A percentile compares a stretch with the other conserved stretches of the same genome.
Conservation (phyloP, 78 protist genomes). For the Dictyostelium intermedium region DNA sequence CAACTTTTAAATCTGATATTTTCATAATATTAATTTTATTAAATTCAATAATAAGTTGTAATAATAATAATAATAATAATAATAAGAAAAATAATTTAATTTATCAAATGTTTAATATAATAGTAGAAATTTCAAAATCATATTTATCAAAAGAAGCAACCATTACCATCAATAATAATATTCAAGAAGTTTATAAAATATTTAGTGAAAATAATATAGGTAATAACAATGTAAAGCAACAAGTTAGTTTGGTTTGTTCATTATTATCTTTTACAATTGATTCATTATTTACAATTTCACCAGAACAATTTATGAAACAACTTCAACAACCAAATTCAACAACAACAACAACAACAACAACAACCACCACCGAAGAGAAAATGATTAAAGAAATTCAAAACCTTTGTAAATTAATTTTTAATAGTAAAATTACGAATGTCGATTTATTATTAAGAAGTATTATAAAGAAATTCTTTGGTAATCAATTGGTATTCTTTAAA, state of each 20-base stretch:
- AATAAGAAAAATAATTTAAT: background rate
- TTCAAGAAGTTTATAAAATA: background rate
- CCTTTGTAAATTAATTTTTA: background rate
- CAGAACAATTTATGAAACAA: conserved; percentile 8
- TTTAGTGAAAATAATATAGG: background rate
- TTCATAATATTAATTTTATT: background rate
- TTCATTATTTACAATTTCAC: background rate
- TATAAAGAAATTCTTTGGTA: conserved; percentile 7
- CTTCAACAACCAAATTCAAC: background rate
- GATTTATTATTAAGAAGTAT: background rate
- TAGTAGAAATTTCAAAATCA: background rate
- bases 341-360: background rate
- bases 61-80: background rate
- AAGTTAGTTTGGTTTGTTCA: background rate
- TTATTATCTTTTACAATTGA: background rate
- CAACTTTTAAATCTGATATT: background rate
- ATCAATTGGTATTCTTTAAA: conserved; percentile 16
- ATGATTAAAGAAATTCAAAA: background rate
- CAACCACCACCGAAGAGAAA: background rate
- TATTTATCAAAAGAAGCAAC: background rate
- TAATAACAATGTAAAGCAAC: background rate
- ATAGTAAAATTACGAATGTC: background rate
- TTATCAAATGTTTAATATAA: background rate
- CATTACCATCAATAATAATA: background rate
- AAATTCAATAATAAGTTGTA: background rate